These are phyloP conservation scores for Leccinum incarnatum DNA, from an alignment of 768 basidiomycete genomes.

Conservation along the genomic window DNA sequence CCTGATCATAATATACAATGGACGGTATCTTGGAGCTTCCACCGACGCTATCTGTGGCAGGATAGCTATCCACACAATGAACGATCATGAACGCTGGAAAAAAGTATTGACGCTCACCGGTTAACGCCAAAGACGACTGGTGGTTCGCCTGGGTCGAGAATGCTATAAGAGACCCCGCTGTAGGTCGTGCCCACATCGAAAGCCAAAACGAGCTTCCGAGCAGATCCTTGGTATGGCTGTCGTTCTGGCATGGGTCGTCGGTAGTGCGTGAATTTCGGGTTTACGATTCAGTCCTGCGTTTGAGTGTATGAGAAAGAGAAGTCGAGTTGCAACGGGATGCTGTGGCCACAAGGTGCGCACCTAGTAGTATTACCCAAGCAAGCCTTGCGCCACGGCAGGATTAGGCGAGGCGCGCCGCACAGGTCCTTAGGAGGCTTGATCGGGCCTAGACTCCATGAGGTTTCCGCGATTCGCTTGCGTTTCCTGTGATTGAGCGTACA, in stretches of 20 bases:
- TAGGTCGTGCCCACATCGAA: constrained; percentile 54
- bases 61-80: constrained; percentile 37
- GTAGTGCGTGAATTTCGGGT: background rate
- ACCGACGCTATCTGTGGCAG: constrained; percentile 44
- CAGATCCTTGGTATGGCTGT: constrained; percentile 39
- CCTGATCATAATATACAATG: constrained; percentile 44
- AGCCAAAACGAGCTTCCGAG: constrained; percentile 44
- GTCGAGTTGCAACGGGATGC: background rate
- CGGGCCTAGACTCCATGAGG: background rate
- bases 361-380: background rate
- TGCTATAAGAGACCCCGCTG: constrained; percentile 46
- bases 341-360: background rate
- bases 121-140: constrained; percentile 21
- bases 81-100: background rate
- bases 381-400: background rate
- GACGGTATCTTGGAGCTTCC: constrained; percentile 51
- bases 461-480: background rate
- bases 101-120: constrained; percentile 16
- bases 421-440: background rate
- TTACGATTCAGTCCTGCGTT: background rate
- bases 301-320: background rate
- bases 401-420: background rate
- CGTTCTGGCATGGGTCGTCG: constrained; percentile 26
- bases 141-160: constrained; percentile 31
- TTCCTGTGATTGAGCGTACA: too few relatives aligned